Evolutionary conservation across 2,329 filamentous ascomycete species (phyloP), one percentile per base, ranked within the genome.

Genomic region (Plenodomus biglobosus): DNA sequence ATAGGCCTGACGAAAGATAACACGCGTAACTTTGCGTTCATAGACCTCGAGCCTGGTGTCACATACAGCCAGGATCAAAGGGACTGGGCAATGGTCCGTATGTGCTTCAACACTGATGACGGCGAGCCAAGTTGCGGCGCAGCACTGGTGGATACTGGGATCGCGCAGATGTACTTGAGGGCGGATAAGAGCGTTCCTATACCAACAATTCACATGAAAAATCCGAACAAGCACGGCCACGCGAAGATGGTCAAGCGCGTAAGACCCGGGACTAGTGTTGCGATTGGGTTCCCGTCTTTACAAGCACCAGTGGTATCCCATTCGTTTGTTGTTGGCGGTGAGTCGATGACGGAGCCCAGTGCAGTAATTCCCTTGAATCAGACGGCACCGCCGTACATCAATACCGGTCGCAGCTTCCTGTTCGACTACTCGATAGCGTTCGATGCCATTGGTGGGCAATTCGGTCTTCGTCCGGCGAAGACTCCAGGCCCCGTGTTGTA

Each of bases 121-220:
- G 38, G 50, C 17, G 50, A 44, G 16, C 46, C 36, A 3, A 62
- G 59, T 39, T 62, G 58, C 38, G 69, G 69, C 13, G 47, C 55
- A 38, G 62, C 57, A 7, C 59, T 70, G 3, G 53, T 70, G 18
- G 69, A 71, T 39, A 70, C 66, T 2, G 68, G 68, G 8, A 65
- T 71, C 41, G 36, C 59, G 3, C 66, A 70, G 18, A 70, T 71
- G 69, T 71, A 70, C 35, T 60, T 70, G 37, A 54, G 66, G 34
- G 57, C 66, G 15, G 64, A 64, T 3, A 57, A 58, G 13, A 58
- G 57, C 8, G 52, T 61, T 11, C 48, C 55, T 7, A 64, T 67
- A 30, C 68, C 68, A 7, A 63, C 57, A 20, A 45, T 69, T 5
- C 56, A 58, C 24, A 61, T 70, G 11, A 61, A 50, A 1, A 70